Evolutionary conservation across 257 asterid species (phyloP), one percentile per base, ranked within the genome.

Genomic region (Asclepias syriaca): DNA sequence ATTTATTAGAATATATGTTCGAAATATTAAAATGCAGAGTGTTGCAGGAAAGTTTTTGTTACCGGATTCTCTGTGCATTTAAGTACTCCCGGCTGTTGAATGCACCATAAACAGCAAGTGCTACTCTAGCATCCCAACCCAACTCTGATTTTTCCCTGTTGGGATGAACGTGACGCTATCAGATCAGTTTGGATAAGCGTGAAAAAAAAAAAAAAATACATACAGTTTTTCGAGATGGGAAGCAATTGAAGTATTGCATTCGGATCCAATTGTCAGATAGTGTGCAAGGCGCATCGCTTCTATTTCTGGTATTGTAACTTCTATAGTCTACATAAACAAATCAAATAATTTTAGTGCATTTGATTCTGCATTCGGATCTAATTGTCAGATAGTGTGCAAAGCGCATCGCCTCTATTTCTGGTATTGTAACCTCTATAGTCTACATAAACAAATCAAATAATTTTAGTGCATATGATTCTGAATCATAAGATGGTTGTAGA

Each of bases 111-210:
- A 87, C 83, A 22, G 93, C 73, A 57, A 93, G 91, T 51, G 89
- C 96, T 50, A 93, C 94, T 66, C 96, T 85, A 8, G 90, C 93
- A 75, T 93, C 98, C 92, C 96, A 88, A n/a, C 98, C 98, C 45
- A 86, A 21, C 74, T 89, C 96, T 37, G 71, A 76, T 78, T 70
- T 82, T 16, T 80, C 75, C 82, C 97, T 93, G 84, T 65, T 6
- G 71, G 66, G 75, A 66, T 51, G 48, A 66, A 8, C 50, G 21
- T 56, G 14, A 2, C 37, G 9, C 39, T 69, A 53, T 54, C 60
- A 66, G 16, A 72, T 27, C 49, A 50, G 22, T 29, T 57, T 18
- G 24, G 22, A 76, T 27, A 5, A 19, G 2, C 45, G 4, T 16
- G 32, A 21, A 70, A 54, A 34, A 34, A 34, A 24, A 24, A 32